Evolutionary conservation across 495 filamentous ascomycete genomes (phyloP).

Genomic region (Penicillium pancosmium): DNA sequence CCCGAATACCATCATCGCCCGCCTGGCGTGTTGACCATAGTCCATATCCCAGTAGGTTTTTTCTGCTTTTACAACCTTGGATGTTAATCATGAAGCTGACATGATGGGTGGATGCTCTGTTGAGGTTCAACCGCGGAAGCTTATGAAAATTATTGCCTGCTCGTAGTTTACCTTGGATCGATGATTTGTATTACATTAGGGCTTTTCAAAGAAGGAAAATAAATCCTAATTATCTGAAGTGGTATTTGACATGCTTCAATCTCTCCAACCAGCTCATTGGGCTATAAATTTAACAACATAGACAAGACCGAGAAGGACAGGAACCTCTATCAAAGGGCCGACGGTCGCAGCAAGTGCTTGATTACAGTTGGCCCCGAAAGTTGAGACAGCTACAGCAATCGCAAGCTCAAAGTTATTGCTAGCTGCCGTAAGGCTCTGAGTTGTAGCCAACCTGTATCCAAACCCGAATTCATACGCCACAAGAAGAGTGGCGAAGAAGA

Average conservation of each 20-base stretch:
- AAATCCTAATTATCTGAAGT: too few relatives aligned
- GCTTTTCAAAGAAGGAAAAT: too few relatives aligned
- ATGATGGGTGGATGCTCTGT: too few relatives aligned
- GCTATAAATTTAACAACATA: conserved; percentile 61
- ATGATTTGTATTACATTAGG: too few relatives aligned
- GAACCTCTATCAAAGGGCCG: conserved; percentile 88
- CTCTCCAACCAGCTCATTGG: not conserved
- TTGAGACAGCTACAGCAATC: conserved; percentile 86
- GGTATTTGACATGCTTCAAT: not conserved
- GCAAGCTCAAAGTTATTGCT: conserved; percentile 96
- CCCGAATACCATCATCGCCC: too few relatives aligned
- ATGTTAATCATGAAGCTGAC: too few relatives aligned
- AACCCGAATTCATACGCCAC: conserved; percentile 65
- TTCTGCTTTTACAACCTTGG: too few relatives aligned
- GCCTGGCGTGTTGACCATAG: too few relatives aligned
- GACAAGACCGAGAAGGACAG: conserved; percentile 77
- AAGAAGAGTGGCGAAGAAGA: conserved; percentile 71
- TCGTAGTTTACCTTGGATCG: too few relatives aligned
- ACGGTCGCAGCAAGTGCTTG: conserved; percentile 87
- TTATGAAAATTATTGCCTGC: too few relatives aligned
- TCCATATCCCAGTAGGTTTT: too few relatives aligned
- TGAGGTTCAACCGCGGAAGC: too few relatives aligned
- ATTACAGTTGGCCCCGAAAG: conserved; percentile 76
- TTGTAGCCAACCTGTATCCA: conserved; percentile 69
- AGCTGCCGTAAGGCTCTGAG: conserved; percentile 91